Percentiles rank a stretch among this genome's conserved stretches.
Evolutionary conservation across 352 stramenopile genomes (phyloP).

Genomic region (Globisporangium camurandrum): DNA sequence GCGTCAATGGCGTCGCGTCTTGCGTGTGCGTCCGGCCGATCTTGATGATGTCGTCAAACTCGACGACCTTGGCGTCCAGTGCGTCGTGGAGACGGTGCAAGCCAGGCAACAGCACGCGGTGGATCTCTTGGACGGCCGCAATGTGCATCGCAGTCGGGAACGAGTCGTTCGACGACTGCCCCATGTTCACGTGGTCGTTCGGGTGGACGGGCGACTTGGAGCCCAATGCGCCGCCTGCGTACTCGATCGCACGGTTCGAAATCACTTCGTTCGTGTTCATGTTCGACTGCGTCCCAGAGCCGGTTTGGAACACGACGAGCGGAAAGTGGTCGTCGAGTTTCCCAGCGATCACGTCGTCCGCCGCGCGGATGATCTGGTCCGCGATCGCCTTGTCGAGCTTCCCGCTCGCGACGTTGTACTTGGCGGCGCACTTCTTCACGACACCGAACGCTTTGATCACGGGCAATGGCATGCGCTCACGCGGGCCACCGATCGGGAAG

Average conservation of each 20-base stretch:
- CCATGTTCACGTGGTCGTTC: conserved; percentile 98
- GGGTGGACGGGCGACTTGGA: conserved; percentile 82
- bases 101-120: conserved; percentile 58
- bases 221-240: conserved; percentile 34
- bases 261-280: conserved; percentile 81
- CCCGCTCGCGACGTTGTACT: conserved; percentile 87
- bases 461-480: conserved; percentile 90
- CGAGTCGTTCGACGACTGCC: conserved; percentile 95
- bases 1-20: conserved; percentile 94
- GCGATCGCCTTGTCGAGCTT: conserved; percentile 75
- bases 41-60: conserved; percentile 95
- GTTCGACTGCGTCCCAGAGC: conserved; percentile 68
- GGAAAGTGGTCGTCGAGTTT: conserved; percentile 95
- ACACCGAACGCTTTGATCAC: conserved; percentile 91
- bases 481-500: conserved; percentile 90
- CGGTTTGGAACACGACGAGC: conserved; percentile 75
- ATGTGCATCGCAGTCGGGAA: conserved; percentile 98
- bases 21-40: conserved; percentile 95
- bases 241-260: conserved; percentile 62
- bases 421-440: conserved; percentile 94
- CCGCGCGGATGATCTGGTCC: conserved; percentile 88
- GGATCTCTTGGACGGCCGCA: conserved; percentile 83
- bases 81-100: conserved; percentile 77
- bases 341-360: conserved; percentile 89
- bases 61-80: conserved; percentile 81